Evolutionary conservation across 73 alveolate genomes (phyloP).

Genomic region (Effrenium voratum): DNA sequence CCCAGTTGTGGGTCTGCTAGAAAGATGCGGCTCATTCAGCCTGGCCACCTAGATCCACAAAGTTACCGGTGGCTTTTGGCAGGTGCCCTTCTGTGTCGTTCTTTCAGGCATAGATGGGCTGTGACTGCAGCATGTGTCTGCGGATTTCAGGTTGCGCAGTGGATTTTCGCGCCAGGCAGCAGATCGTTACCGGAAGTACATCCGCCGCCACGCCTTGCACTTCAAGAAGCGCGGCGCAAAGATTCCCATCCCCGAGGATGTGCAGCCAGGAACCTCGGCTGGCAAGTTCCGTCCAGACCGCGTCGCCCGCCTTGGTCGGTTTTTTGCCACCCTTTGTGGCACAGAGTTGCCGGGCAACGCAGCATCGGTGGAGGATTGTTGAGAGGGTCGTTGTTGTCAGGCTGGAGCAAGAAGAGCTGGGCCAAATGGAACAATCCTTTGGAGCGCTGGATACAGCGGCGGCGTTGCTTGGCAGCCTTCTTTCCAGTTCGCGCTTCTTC

Average conservation of each 20-base stretch:
- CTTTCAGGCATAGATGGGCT: too few relatives aligned
- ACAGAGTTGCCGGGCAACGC: too few relatives aligned
- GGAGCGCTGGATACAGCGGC: slow-evolving; percentile 76
- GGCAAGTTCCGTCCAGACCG: neutral
- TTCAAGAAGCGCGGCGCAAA: slow-evolving; percentile 60
- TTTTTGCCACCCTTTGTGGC: too few relatives aligned
- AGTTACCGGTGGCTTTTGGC: too few relatives aligned
- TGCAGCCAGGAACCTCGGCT: neutral
- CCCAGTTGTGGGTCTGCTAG: too few relatives aligned
- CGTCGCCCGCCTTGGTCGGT: neutral
- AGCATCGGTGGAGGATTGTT: too few relatives aligned
- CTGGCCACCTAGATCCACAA: too few relatives aligned
- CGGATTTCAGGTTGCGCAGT: too few relatives aligned
- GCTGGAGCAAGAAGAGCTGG: slow-evolving; percentile 73
- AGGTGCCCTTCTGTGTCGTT: too few relatives aligned
- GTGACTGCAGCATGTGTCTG: too few relatives aligned
- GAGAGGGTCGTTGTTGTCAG: neutral
- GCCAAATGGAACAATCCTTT: slow-evolving; percentile 62
- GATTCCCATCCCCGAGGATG: neutral
- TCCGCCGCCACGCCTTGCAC: slow-evolving; percentile 40
- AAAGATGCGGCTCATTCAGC: too few relatives aligned
- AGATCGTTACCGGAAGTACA: slow-evolving; percentile 12
- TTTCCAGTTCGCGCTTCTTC: too few relatives aligned
- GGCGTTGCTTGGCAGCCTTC: neutral
- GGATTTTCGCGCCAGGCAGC: neutral